phyloP scores from a whole-genome alignment of 2,329 filamentous ascomycete genomes.

The Pseudogymnoascus destructans region DNA sequence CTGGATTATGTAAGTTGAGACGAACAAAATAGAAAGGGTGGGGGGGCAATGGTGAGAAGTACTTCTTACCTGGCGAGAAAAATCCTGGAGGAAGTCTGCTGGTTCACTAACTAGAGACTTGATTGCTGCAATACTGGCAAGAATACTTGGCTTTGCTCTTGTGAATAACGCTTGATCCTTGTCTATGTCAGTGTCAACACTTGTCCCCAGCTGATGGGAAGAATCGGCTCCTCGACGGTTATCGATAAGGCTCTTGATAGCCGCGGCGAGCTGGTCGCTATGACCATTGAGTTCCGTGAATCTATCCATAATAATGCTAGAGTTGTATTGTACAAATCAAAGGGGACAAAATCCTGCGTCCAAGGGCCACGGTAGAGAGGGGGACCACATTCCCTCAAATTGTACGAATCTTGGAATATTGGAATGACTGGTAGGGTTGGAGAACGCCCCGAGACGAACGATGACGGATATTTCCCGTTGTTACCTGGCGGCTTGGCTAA shows the following conservation, averaged over 20 bases:
- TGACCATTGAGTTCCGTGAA: not conserved
- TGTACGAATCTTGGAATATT: not conserved
- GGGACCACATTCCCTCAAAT: not conserved
- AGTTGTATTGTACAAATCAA: not conserved
- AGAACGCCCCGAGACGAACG: not conserved
- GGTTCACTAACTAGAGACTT: conserved; percentile 17
- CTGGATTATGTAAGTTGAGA: not conserved
- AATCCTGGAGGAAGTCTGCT: conserved; percentile 20
- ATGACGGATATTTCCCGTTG: not conserved
- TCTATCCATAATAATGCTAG: not conserved
- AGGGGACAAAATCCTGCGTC: not conserved
- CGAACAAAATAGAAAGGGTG: not conserved
- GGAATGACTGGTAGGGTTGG: not conserved
- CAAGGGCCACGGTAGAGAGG: not conserved
- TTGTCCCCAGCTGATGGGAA: not conserved
- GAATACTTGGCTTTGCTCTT: not conserved
- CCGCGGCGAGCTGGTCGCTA: not conserved
- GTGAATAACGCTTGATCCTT: not conserved
- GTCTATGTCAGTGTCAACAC: not conserved
- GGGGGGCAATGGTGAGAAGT: not conserved
- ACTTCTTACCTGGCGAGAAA: conserved; percentile 18
- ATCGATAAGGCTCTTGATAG: not conserved
- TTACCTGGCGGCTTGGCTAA: not conserved
- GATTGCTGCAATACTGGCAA: not conserved
- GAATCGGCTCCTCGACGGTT: not conserved